Evolutionary conservation across 176 grass and related monocot species (phyloP).

Genomic region (Stipa capillata): DNA sequence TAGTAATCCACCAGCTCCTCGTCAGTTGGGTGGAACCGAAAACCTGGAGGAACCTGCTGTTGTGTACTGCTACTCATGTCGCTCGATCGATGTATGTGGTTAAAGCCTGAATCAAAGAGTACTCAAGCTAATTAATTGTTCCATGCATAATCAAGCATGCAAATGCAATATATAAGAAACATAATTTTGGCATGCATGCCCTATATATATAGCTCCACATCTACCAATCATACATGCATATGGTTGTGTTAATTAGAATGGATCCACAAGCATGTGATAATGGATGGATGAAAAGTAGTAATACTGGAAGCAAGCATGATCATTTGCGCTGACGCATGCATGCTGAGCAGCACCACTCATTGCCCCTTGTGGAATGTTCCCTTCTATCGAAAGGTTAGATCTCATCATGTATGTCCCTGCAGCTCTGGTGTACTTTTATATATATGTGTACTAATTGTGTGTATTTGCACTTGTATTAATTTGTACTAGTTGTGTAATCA

Average conservation of each 20-base stretch:
- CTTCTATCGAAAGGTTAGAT: conserved; percentile 19
- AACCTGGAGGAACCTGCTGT: conserved; percentile 69
- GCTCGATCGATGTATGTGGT: too few relatives aligned
- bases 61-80: conserved; percentile 20
- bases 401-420: conserved; percentile 33
- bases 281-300: conserved; percentile 27
- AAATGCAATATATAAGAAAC: not conserved
- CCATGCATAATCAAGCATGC: not conserved
- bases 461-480: not conserved
- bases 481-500: not conserved
- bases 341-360: conserved; percentile 33
- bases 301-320: conserved; percentile 30
- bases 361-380: conserved; percentile 48
- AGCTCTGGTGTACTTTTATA: not conserved
- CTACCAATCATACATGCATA: too few relatives aligned
- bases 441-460: not conserved
- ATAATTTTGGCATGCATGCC: not conserved
- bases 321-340: conserved; percentile 43
- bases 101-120: not conserved
- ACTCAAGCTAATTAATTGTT: not conserved
- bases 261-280: conserved; percentile 45
- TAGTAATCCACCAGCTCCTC: conserved; percentile 97
- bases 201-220: too few relatives aligned
- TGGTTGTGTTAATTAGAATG: too few relatives aligned
- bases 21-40: conserved; percentile 82